Conservation (phyloP, 805 yeast species). For the Kockiozyma suomiensis region DNA sequence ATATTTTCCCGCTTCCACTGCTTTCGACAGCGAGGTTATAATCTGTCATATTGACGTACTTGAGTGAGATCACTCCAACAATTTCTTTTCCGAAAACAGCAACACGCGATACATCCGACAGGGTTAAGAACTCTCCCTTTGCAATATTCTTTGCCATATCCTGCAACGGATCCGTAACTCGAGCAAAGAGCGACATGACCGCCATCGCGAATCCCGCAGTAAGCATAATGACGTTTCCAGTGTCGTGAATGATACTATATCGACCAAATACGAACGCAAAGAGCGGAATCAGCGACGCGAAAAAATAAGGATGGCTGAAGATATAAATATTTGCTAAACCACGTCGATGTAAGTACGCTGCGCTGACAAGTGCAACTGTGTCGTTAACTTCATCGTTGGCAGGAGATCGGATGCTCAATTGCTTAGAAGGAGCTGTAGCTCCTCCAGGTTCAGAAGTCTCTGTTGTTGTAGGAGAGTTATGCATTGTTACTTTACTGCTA, state of each 20-base stretch:
- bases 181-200: constrained; percentile 30
- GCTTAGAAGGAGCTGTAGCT: constrained; percentile 1
- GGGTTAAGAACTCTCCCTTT: constrained; percentile 22
- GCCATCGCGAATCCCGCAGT: constrained; percentile 27
- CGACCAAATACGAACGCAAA: constrained; percentile 19
- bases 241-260: constrained; percentile 12
- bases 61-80: constrained; percentile 26
- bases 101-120: constrained; percentile 20
- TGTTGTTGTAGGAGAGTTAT: background rate
- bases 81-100: constrained; percentile 25
- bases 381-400: constrained; percentile 12
- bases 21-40: constrained; percentile 1
- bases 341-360: constrained; percentile 26
- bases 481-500: background rate
- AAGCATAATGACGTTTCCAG: constrained; percentile 27
- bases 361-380: constrained; percentile 23
- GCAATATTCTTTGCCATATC: constrained; percentile 16
- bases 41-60: constrained; percentile 24
- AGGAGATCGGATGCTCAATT: constrained; percentile 18
- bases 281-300: constrained; percentile 19
- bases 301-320: constrained; percentile 25
- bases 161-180: constrained; percentile 26
- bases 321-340: constrained; percentile 26
- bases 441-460: background rate
- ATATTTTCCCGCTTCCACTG: constrained; percentile 1